Evolutionary conservation across 2,329 filamentous ascomycete species (phyloP).

Genomic region (Fonsecaea monophora): DNA sequence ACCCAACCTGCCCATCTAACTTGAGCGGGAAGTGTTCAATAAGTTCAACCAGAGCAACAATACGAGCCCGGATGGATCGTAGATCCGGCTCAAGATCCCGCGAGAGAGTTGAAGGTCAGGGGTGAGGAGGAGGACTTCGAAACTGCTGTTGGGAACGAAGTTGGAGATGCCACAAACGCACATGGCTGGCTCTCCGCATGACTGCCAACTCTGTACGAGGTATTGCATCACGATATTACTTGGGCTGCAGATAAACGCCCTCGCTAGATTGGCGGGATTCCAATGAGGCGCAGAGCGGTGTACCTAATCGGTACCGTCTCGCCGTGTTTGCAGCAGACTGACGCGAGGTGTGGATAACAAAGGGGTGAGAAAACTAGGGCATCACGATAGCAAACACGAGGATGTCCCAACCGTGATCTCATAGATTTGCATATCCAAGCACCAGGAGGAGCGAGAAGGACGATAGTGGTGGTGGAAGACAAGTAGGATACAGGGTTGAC

Average conservation of each 20-base stretch:
- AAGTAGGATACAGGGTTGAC: not conserved
- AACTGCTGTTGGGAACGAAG: not conserved
- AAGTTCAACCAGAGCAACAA: too few species aligned
- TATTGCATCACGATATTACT: not conserved
- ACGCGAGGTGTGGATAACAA: too few species aligned
- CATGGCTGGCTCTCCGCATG: slow-evolving; percentile 1
- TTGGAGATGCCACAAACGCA: not conserved
- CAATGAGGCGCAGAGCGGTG: not conserved
- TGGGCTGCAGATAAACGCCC: not conserved
- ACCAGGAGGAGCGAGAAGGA: not conserved
- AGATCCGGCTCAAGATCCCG: not conserved
- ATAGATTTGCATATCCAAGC: not conserved
- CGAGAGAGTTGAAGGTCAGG: not conserved
- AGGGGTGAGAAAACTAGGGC: not conserved
- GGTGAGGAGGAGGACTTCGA: not conserved
- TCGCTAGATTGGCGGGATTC: not conserved
- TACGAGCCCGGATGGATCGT: not conserved
- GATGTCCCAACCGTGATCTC: not conserved
- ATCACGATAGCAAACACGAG: not conserved
- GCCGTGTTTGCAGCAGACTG: too few species aligned
- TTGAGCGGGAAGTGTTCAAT: too few species aligned
- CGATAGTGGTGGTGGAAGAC: not conserved
- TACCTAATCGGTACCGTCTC: not conserved
- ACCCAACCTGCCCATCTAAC: too few species aligned
- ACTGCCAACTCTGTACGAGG: not conserved